Base-by-base conservation (phyloP, 306 rosid species). In the Rubus idaeus region DNA sequence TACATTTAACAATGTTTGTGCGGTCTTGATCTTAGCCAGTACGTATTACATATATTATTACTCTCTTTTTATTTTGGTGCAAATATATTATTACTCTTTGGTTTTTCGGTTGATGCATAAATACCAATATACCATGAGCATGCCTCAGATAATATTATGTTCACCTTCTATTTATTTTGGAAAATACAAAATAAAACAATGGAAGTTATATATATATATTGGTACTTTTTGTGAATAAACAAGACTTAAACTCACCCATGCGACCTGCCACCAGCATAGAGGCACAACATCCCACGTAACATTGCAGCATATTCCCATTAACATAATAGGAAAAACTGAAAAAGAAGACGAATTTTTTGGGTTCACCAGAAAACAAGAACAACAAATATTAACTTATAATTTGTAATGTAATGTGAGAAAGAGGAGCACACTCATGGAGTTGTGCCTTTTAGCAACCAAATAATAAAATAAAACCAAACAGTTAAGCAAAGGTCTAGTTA, bases 281-380 rank as follows among this genome's bases (percentile, higher is more conserved):
- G 71, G 52, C 73, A 49, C 79, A 75, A 46, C 79, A 77, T 1
- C 75, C 86, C 86, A 55, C 77, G 13, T 80, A 82, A 77, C 84
- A 61, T 57, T 85, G 85, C 73, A 71, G 51, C 80, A 40, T 66
- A 21, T 64, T 79, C 75, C 81, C 90, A 79, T 75, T 69, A 78
- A 78, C 23, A 71, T 46, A 78, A 57, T 75, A 79, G 2, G 35
- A 30, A 68, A n/a, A n/a, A n/a, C n/a, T n/a, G n/a, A n/a, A n/a
- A 58, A 82, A 61, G 40, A 35, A 7, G 1, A 7, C 51, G 72
- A 72, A 73, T 72, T 67, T 73, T 52, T 82, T 8, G 76, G 79
- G 51, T 64, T 73, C 76, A 52, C 21, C 16, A 10, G 40, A 13
- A 63, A 23, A 45, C 13, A 16, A 7, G 26, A 52, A 18, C 18